These are phyloP conservation scores for Cyclotella cryptica DNA, from an alignment of 108 stramenopile species.

Conservation along the genomic window DNA sequence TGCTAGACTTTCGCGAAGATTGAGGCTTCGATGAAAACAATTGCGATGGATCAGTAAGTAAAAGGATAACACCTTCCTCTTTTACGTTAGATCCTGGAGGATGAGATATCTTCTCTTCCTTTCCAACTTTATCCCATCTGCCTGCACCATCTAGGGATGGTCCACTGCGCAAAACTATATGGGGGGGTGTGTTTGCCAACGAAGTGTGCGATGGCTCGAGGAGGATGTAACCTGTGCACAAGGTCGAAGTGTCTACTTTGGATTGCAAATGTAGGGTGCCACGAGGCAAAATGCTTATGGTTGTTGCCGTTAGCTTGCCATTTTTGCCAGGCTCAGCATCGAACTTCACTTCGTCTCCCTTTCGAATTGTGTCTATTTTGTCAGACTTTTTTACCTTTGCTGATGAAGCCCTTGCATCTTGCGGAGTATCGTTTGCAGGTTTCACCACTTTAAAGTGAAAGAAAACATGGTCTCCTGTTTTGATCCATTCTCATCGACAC, in stretches of 20 bases:
- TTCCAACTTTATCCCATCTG: conserved; percentile 64
- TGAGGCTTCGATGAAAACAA: conserved; percentile 54
- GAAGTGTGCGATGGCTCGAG: conserved; percentile 81
- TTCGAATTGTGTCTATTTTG: conserved; percentile 27
- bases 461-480: conserved; percentile 70
- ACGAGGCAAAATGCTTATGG: conserved; percentile 61
- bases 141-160: conserved; percentile 31
- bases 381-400: conserved; percentile 21
- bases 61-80: conserved; percentile 71
- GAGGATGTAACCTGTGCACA: conserved; percentile 68
- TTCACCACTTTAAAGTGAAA: conserved; percentile 57
- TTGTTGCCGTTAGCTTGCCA: conserved; percentile 70
- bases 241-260: conserved; percentile 53
- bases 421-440: conserved; percentile 9
- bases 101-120: conserved; percentile 30
- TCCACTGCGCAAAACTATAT: conserved; percentile 27
- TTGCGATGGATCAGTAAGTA: conserved; percentile 70
- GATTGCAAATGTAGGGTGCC: conserved; percentile 63
- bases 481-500: conserved; percentile 66
- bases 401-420: conserved; percentile 35
- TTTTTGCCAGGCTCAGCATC: conserved; percentile 64
- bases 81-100: conserved; percentile 35
- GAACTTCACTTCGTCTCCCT: conserved; percentile 83
- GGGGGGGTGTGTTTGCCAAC: conserved; percentile 55
- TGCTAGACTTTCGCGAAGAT: neutral